Percentiles rank a stretch among this genome's conserved stretches.
phyloP scores from a whole-genome alignment of 192 early-diverging fungal species.

The Funneliformis geosporum region DNA sequence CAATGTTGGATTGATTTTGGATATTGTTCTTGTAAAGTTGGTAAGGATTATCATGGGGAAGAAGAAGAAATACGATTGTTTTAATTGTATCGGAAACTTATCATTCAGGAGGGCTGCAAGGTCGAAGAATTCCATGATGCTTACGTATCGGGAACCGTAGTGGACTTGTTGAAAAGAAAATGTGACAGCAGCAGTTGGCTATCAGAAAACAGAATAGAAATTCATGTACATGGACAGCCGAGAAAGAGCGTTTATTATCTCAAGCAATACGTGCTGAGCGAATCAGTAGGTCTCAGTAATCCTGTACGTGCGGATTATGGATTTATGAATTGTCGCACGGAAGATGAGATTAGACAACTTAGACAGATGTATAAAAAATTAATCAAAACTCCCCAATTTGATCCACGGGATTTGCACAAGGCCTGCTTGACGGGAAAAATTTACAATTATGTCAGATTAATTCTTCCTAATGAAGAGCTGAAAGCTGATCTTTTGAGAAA shows the following conservation, averaged over 20 bases:
- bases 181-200: neutral
- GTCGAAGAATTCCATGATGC: constrained; percentile 6
- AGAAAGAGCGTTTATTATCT: neutral
- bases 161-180: constrained; percentile 17
- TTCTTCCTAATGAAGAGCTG: constrained; percentile 11
- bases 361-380: constrained; percentile 9
- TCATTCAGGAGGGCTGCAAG: neutral
- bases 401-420: neutral
- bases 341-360: neutral
- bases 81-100: constrained; percentile 1
- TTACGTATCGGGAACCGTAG: neutral
- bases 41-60: neutral
- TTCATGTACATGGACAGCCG: neutral
- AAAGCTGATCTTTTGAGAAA: constrained; percentile 17
- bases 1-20: neutral
- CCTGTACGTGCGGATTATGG: neutral
- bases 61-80: neutral
- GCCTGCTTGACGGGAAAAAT: constrained; percentile 10
- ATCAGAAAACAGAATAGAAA: neutral
- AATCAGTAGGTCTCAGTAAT: neutral
- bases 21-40: constrained; percentile 5
- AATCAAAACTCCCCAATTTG: neutral
- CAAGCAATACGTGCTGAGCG: neutral
- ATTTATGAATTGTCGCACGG: constrained; percentile 8
- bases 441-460: neutral